Conservation (phyloP, 164 flowering plant species). For the Magnolia changhungtana region DNA sequence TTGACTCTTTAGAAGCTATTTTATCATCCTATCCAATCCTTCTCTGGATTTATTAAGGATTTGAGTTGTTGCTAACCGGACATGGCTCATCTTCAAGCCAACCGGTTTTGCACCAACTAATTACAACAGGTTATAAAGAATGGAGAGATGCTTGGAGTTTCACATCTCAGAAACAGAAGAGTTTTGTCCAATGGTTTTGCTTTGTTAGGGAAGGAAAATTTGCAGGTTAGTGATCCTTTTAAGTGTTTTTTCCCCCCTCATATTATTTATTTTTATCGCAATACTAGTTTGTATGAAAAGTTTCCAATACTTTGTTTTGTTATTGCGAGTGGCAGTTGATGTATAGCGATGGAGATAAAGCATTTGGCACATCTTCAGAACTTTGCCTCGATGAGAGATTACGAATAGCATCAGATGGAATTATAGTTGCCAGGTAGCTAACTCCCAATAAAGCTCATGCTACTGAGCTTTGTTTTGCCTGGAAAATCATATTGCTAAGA, state of each 20-base stretch:
- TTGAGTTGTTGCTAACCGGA: too few relatives aligned
- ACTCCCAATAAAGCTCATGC: background rate
- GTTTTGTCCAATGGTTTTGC: conserved; percentile 91
- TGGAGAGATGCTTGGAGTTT: conserved; percentile 99
- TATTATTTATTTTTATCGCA: background rate
- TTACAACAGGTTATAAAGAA: conserved; percentile 85
- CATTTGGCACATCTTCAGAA: conserved; percentile 91
- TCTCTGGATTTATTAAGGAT: too few relatives aligned
- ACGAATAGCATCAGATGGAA: conserved; percentile 91
- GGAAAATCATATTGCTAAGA: background rate
- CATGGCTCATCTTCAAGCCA: too few relatives aligned
- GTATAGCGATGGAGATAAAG: conserved; percentile 98
- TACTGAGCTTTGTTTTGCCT: background rate
- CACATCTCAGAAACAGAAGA: conserved; percentile 90
- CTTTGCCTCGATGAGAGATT: conserved; percentile 91
- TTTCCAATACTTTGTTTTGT: conserved; percentile 4
- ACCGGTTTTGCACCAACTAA: background rate
- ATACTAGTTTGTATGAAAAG: conserved; percentile 3
- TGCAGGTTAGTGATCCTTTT: conserved; percentile 58
- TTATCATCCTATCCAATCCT: too few relatives aligned
- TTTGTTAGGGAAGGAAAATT: conserved; percentile 79
- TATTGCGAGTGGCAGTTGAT: conserved; percentile 59
- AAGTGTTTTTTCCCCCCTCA: background rate
- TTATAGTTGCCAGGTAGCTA: conserved; percentile 77
- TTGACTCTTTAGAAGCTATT: too few relatives aligned